phyloP scores from a whole-genome alignment of 2,329 filamentous ascomycete genomes.

The Ascomycota sp. region DNA sequence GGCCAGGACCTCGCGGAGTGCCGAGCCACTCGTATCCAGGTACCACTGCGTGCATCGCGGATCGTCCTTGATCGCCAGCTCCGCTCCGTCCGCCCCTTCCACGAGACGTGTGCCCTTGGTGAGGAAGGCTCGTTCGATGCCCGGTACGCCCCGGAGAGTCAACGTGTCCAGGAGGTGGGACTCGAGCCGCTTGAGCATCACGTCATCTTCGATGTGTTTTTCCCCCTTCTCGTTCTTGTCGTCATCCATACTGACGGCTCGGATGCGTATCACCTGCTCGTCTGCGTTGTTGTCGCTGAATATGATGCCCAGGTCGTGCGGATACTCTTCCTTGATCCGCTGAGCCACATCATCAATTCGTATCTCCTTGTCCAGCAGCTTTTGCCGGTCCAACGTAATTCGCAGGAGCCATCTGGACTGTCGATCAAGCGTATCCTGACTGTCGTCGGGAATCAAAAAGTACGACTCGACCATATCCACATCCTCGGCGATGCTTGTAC shows the following conservation, averaged over 20 bases:
- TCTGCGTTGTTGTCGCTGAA: conserved; percentile 98
- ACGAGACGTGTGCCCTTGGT: conserved; percentile 56
- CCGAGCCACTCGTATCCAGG: conserved; percentile 81
- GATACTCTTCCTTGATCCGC: conserved; percentile 77
- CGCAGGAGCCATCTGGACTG: conserved; percentile 93
- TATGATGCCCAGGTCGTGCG: conserved; percentile 70
- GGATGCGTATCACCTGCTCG: conserved; percentile 81
- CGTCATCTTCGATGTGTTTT: conserved; percentile 57
- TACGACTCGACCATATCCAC: conserved; percentile 90
- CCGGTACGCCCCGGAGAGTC: conserved; percentile 74
- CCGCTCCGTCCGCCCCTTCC: conserved; percentile 46
- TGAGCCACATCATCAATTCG: conserved; percentile 78
- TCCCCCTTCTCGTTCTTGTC: conserved; percentile 50
- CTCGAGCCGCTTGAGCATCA: conserved; percentile 81
- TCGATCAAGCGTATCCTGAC: conserved; percentile 35
- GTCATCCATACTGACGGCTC: conserved; percentile 50
- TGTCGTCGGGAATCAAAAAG: conserved; percentile 79
- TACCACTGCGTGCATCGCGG: conserved; percentile 77
- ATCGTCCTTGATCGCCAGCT: conserved; percentile 56
- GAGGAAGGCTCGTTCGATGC: conserved; percentile 82
- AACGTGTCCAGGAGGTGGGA: conserved; percentile 79
- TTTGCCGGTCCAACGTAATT: conserved; percentile 80
- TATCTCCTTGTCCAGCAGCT: conserved; percentile 85
- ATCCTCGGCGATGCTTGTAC: conserved; percentile 74
- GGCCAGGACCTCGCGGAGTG: conserved; percentile 63